These are phyloP conservation scores for Neonectria punicea DNA, from an alignment of 2,329 filamentous ascomycete species.

Conservation along the genomic window DNA sequence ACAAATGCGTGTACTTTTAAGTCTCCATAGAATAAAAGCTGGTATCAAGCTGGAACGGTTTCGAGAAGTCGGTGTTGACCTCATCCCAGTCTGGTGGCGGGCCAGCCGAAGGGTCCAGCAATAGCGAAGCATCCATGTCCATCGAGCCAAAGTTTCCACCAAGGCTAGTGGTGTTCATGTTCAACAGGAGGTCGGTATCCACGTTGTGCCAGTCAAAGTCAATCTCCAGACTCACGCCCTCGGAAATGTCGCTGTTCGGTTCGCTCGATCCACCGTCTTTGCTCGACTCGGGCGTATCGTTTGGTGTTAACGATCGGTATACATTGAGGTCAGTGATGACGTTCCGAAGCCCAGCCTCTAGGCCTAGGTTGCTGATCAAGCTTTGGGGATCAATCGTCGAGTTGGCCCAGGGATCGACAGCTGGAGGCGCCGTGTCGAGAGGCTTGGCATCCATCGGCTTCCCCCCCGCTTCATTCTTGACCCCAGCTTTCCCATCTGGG, in stretches of 20 bases:
- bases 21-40: slow-evolving; percentile 49
- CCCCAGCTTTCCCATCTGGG: slow-evolving; percentile 47
- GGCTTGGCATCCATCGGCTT: slow-evolving; percentile 46
- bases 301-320: slow-evolving; percentile 67
- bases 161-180: slow-evolving; percentile 52
- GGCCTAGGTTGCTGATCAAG: slow-evolving; percentile 48
- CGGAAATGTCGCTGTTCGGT: slow-evolving; percentile 70
- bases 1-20: slow-evolving; percentile 27
- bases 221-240: slow-evolving; percentile 64
- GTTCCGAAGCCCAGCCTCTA: slow-evolving; percentile 51
- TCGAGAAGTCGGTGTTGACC: slow-evolving; percentile 60
- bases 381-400: slow-evolving; percentile 64
- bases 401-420: slow-evolving; percentile 49
- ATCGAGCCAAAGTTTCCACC: slow-evolving; percentile 31
- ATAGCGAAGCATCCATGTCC: slow-evolving; percentile 41
- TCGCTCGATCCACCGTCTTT: slow-evolving; percentile 70
- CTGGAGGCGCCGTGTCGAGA: slow-evolving; percentile 32
- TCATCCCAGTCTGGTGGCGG: slow-evolving; percentile 60
- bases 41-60: slow-evolving; percentile 64
- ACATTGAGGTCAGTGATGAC: slow-evolving; percentile 64
- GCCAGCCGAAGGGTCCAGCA: slow-evolving; percentile 38
- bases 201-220: slow-evolving; percentile 61
- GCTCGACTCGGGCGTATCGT: slow-evolving; percentile 72
- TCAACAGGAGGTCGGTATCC: slow-evolving; percentile 55
- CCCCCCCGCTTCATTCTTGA: slow-evolving; percentile 44